These are phyloP conservation scores for Pigoraptor vietnamica DNA, from an alignment of 78 protist species.

Conservation along the genomic window DNA sequence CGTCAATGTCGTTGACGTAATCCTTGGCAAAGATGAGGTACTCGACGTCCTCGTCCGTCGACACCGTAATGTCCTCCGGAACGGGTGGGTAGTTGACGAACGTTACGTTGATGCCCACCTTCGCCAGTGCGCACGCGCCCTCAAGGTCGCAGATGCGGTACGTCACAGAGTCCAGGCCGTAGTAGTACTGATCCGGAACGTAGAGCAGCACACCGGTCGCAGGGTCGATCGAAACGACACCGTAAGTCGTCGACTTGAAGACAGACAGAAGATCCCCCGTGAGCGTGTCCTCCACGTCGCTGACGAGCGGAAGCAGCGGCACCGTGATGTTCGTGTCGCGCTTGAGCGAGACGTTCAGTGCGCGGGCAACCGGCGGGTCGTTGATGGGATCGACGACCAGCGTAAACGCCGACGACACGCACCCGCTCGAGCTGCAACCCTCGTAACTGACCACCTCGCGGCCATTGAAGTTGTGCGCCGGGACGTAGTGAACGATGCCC, in stretches of 20 bases:
- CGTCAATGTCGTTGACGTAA: slow-evolving; percentile 1
- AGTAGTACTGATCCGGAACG: neutral
- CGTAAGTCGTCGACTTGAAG: neutral
- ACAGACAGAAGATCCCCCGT: neutral
- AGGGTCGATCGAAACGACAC: neutral
- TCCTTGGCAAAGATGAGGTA: neutral
- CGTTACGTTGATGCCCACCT: neutral
- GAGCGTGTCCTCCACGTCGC: neutral
- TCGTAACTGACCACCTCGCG: neutral
- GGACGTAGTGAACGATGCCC: neutral
- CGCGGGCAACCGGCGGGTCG: neutral
- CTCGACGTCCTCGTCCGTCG: neutral
- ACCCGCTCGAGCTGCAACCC: neutral
- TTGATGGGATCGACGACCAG: neutral
- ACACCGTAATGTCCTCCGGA: neutral
- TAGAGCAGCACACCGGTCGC: neutral
- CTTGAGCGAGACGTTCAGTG: neutral
- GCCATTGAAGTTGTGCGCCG: neutral
- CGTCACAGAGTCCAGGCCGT: neutral
- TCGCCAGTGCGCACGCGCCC: neutral
- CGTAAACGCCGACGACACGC: neutral
- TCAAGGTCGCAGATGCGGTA: neutral
- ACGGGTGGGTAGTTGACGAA: slow-evolving; percentile 16
- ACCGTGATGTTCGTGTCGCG: neutral
- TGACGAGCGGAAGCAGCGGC: neutral